These are phyloP conservation scores for Colletotrichum sp. DNA, from an alignment of 2,329 filamentous ascomycete genomes.

Conservation along the genomic window DNA sequence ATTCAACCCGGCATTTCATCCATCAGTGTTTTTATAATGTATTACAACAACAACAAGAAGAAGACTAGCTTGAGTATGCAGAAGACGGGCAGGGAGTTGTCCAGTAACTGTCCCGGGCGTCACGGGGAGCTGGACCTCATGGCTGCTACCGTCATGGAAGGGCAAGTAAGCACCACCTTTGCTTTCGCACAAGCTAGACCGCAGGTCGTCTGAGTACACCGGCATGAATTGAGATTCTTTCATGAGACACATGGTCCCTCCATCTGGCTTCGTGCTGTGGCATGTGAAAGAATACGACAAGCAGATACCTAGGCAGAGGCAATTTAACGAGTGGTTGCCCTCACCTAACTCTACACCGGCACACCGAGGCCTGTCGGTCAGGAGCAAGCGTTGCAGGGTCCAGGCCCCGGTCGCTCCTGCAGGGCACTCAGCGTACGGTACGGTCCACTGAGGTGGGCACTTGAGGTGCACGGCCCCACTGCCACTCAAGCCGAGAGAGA, in stretches of 20 bases:
- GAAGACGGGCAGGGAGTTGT: neutral
- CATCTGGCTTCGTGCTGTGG: neutral
- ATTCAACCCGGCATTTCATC: neutral
- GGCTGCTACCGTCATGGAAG: neutral
- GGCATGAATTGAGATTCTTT: neutral
- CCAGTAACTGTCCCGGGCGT: neutral
- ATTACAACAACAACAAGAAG: constrained; percentile 7
- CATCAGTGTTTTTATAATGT: constrained; percentile 20
- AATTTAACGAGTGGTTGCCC: neutral
- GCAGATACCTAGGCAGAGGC: neutral
- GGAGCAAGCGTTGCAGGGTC: neutral
- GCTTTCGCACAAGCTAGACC: neutral
- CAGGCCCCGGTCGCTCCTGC: neutral
- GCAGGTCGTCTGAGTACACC: neutral
- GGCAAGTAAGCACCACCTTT: neutral
- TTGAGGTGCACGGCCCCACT: neutral
- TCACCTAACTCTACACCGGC: neutral
- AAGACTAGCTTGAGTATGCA: neutral
- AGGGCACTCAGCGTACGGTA: neutral
- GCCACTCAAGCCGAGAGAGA: neutral
- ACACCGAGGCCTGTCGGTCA: neutral
- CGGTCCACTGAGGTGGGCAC: neutral
- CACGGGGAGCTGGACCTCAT: neutral
- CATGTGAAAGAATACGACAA: neutral
- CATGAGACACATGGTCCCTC: neutral